Percentiles rank a stretch among this genome's conserved stretches.
phyloP scores from a whole-genome alignment of 2,329 filamentous ascomycete species.

The Talaromyces sp. region DNA sequence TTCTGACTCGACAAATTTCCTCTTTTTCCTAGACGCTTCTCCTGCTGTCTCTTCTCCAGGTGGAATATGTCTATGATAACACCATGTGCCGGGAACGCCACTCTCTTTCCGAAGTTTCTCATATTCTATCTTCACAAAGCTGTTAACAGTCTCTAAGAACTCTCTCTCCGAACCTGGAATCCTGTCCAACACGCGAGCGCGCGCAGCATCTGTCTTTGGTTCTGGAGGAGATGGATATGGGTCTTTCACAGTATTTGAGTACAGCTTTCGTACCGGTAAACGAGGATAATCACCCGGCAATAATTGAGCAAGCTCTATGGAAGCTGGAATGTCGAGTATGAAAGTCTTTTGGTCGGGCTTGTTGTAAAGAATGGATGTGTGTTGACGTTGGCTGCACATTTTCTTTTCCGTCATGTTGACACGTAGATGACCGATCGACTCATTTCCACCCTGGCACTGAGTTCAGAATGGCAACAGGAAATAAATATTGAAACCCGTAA shows the following conservation, averaged over 20 bases:
- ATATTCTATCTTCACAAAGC: conserved; percentile 35
- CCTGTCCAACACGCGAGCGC: conserved; percentile 31
- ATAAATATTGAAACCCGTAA: background rate
- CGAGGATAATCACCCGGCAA: conserved; percentile 7
- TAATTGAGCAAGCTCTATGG: conserved; percentile 51
- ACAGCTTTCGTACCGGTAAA: conserved; percentile 31
- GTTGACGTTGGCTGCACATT: background rate
- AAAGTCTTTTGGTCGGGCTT: conserved; percentile 40
- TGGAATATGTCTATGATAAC: background rate
- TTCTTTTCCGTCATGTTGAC: background rate
- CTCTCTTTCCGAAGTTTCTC: conserved; percentile 20
- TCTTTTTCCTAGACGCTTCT: background rate
- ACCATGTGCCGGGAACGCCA: background rate
- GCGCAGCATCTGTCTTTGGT: conserved; percentile 45
- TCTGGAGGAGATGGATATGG: conserved; percentile 47
- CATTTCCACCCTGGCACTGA: background rate
- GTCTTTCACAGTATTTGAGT: conserved; percentile 36
- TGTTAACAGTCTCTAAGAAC: conserved; percentile 17
- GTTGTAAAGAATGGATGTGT: conserved; percentile 46
- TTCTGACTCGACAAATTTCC: conserved; percentile 9
- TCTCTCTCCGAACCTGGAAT: conserved; percentile 28
- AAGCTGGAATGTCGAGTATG: conserved; percentile 54
- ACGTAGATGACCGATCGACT: background rate
- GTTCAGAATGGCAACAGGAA: background rate
- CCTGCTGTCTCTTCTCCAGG: background rate